phyloP scores from a whole-genome alignment of 208 protist species.

The Novymonas esmeraldas region DNA sequence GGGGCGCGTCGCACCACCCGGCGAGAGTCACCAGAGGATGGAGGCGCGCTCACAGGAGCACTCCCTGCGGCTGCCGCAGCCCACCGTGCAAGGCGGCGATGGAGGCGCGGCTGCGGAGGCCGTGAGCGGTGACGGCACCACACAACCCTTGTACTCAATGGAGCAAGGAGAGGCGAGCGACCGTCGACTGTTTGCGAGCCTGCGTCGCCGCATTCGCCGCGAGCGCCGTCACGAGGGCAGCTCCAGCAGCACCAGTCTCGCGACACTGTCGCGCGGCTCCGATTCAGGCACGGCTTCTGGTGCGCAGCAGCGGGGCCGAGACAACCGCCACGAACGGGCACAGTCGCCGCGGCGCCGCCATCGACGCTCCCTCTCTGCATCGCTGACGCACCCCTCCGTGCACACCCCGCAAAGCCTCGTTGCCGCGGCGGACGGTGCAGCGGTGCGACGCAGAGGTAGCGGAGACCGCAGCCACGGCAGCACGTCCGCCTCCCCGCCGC shows the following conservation, averaged over 20 bases:
- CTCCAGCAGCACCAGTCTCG: not conserved
- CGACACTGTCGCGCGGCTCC: not conserved
- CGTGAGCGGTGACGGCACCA: no score
- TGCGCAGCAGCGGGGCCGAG: not conserved
- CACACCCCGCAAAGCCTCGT: not conserved
- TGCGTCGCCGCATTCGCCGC: conserved; percentile 2
- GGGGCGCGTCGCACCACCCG: not conserved
- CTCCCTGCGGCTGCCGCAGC: not conserved
- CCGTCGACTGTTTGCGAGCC: conserved; percentile 7
- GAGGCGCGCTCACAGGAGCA: not conserved
- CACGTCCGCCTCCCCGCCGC: not conserved
- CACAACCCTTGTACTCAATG: not conserved
- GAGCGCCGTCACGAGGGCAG: not conserved
- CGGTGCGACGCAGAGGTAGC: not conserved
- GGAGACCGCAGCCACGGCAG: not conserved
- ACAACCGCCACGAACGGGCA: not conserved
- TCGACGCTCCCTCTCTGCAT: not conserved
- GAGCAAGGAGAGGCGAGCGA: not conserved
- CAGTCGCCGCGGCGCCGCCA: not conserved
- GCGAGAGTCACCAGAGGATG: not conserved
- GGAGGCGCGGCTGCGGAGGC: not conserved
- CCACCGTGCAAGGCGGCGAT: not conserved
- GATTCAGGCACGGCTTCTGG: not conserved
- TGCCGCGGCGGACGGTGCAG: not conserved
- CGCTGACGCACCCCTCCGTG: not conserved